Conservation (phyloP, 1,139 yeast species). For the Saccharomyces hybrid region DNA sequence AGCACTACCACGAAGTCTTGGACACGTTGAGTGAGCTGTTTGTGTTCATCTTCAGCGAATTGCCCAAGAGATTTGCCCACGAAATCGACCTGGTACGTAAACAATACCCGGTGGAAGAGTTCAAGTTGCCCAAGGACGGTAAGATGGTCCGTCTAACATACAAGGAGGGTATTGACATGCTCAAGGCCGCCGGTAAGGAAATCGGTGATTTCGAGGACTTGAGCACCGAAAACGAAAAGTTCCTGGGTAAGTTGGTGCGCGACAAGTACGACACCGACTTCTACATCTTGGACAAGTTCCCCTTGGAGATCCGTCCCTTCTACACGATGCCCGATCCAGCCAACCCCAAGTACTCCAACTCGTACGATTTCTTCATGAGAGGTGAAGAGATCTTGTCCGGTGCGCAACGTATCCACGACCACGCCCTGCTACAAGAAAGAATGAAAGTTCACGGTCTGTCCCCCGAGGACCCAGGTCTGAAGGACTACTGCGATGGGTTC, state of each 20-base stretch:
- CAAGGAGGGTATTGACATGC: constrained; percentile 83
- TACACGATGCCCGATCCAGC: constrained; percentile 98
- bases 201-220: constrained; percentile 84
- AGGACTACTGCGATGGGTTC: constrained; percentile 89
- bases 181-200: constrained; percentile 80
- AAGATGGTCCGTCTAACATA: constrained; percentile 87
- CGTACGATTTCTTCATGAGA: constrained; percentile 98
- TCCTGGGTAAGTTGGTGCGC: constrained; percentile 83
- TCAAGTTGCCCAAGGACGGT: constrained; percentile 80
- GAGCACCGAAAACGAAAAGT: constrained; percentile 88
- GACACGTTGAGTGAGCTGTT: constrained; percentile 80
- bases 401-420: constrained; percentile 98
- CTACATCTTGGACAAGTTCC: constrained; percentile 96
- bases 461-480: constrained; percentile 71
- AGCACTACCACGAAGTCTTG: constrained; percentile 92
- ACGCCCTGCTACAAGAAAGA: constrained; percentile 71
- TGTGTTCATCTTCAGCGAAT: constrained; percentile 77
- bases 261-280: constrained; percentile 95
- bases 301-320: constrained; percentile 92
- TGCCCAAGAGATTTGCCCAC: constrained; percentile 66
- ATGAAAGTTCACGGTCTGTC: constrained; percentile 78
- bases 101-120: constrained; percentile 97
- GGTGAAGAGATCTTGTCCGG: constrained; percentile 98
- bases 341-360: constrained; percentile 86
- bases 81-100: constrained; percentile 87